Base-by-base conservation (phyloP, 345 rosid genomes). In the Gossypium mustelinum region DNA sequence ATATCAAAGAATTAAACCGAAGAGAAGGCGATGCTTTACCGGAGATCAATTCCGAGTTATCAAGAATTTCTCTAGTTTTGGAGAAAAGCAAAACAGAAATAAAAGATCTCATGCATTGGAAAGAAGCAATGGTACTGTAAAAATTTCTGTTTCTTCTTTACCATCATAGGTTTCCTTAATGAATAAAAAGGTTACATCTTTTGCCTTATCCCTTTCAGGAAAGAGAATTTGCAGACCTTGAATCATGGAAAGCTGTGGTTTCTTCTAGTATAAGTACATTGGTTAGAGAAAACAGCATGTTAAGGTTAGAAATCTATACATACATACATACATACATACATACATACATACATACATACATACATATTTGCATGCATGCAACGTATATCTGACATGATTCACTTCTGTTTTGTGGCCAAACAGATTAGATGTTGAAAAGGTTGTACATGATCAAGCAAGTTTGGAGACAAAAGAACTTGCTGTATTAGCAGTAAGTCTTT, bases 391-490 rank as follows among this genome's bases (percentile, higher is more conserved):
- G 61, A 51, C 70, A 63, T 50, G 10, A 62, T 64, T 61, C 29
- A 9, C 63, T 57, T 27, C 34, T 20, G 5, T 12, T 62, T 29
- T 34, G 2, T 25, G 50, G 54, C 71, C 62, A 62, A 34, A 44
- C 90, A 94, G 97, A 82, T 74, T 72, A 73, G 90, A 92, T 74
- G 71, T 94, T 14, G 89, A 87, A 77, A 89, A 86, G 82, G 80
- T 92, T 25, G 77, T 65, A 6, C 83, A 67, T 11, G 87, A 86
- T 73, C 97, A 89, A 55, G 82, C 87, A 69, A 85, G 80, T 76
- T 75, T 90, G 75, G 89, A 88, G 76, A 86, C 78, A 44, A 94
- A 90, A 86, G 97, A 90, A 85, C 82, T 92, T 0, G 88, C 85
- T 0, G 84, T 90, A 43, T 57, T 94, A 18, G 82, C 84, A 7